Evolutionary conservation across 2,329 filamentous ascomycete genomes (phyloP).

Genomic region (Graphilbum fragrans): DNA sequence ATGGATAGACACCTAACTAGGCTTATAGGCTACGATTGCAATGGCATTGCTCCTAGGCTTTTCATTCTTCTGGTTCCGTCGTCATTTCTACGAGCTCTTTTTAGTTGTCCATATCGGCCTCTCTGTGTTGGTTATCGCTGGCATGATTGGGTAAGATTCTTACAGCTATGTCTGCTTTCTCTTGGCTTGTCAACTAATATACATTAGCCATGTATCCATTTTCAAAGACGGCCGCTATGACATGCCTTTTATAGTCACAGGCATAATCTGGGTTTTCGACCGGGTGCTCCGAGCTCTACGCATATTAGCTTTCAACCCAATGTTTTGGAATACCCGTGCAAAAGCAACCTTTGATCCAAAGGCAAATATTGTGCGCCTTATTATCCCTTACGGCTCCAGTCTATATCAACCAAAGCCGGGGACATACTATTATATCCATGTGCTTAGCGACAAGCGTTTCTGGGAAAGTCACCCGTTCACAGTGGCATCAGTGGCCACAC

Average conservation of each 20-base stretch:
- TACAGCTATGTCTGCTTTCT: too few relatives aligned
- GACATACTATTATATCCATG: slow-evolving; percentile 31
- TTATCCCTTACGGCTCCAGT: slow-evolving; percentile 21
- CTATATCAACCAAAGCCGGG: slow-evolving; percentile 20
- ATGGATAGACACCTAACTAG: too few relatives aligned
- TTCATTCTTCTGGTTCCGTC: slow-evolving; percentile 39
- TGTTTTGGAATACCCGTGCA: slow-evolving; percentile 12
- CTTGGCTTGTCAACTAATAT: background rate
- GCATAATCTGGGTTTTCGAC: slow-evolving; percentile 8
- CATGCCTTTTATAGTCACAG: slow-evolving; percentile 2
- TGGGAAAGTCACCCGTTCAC: slow-evolving; percentile 42
- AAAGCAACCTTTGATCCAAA: slow-evolving; percentile 21
- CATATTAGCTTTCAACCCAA: slow-evolving; percentile 25
- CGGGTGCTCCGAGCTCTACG: slow-evolving; percentile 23
- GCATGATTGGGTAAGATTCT: slow-evolving; percentile 9
- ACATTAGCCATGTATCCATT: slow-evolving; percentile 23
- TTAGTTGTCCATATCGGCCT: slow-evolving; percentile 28
- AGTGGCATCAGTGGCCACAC: slow-evolving; percentile 17
- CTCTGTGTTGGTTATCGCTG: slow-evolving; percentile 26
- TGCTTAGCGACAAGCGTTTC: slow-evolving; percentile 23
- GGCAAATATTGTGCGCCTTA: slow-evolving; percentile 29
- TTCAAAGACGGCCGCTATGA: slow-evolving; percentile 32
- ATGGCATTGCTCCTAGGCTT: slow-evolving; percentile 33
- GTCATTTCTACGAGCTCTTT: slow-evolving; percentile 40
- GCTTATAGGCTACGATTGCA: slow-evolving; percentile 26